Percentiles rank a stretch among this genome's conserved stretches.
These are phyloP conservation scores for Flaveria bidentis DNA, from an alignment of 129 eudicot species.

Conservation along the genomic window DNA sequence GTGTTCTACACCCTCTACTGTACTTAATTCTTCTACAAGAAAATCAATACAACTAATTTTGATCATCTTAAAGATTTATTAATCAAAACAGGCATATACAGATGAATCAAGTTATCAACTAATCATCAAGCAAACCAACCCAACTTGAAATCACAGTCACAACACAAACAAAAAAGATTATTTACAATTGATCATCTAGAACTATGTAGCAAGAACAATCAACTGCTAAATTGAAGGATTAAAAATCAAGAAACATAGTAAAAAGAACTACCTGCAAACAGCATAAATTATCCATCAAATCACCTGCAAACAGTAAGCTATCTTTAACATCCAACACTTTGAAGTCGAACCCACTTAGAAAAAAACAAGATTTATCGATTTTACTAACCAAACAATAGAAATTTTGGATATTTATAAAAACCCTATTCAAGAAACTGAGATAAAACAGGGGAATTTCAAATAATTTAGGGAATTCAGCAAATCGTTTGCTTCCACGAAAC, in stretches of 20 bases:
- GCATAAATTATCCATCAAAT: slow-evolving; percentile 54
- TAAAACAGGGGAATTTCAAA: slow-evolving; percentile 9
- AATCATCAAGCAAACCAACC: slow-evolving; percentile 19
- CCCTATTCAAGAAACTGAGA: slow-evolving; percentile 16
- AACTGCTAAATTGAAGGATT: slow-evolving; percentile 1
- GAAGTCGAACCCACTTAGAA: slow-evolving; percentile 33
- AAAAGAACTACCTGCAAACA: slow-evolving; percentile 48
- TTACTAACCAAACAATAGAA: not conserved
- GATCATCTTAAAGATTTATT: slow-evolving; percentile 2
- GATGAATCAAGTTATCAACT: not conserved
- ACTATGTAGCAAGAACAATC: slow-evolving; percentile 11
- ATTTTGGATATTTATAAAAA: not conserved
- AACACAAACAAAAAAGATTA: not conserved
- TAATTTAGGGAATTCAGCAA: not conserved
- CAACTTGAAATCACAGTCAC: not conserved
- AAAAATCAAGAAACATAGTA: not conserved
- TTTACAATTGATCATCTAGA: slow-evolving; percentile 22
- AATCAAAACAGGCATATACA: slow-evolving; percentile 8
- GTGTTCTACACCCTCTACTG: slow-evolving; percentile 2
- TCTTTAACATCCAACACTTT: slow-evolving; percentile 41
- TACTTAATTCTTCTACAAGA: not conserved
- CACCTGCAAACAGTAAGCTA: slow-evolving; percentile 29
- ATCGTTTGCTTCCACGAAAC: slow-evolving; percentile 33
- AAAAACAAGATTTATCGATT: slow-evolving; percentile 19
- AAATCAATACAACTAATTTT: not conserved